Percentiles rank a stretch among this genome's conserved stretches.
Evolutionary conservation across 352 stramenopile species (phyloP).

Genomic region (Pythium aquatile): DNA sequence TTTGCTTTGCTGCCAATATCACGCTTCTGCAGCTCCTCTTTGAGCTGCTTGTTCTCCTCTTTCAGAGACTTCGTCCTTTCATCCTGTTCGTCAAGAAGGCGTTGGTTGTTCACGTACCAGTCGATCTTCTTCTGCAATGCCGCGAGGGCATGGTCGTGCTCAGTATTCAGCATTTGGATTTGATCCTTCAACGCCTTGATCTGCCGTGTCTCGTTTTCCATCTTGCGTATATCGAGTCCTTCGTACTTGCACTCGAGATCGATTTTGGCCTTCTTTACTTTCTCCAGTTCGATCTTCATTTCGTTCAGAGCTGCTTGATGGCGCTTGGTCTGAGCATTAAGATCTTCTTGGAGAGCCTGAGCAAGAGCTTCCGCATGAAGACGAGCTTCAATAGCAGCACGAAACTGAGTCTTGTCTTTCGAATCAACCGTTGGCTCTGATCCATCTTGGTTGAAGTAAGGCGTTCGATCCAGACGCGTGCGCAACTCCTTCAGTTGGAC

Average conservation of each 20-base stretch:
- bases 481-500: slow-evolving; percentile 46
- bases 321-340: slow-evolving; percentile 31
- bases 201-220: slow-evolving; percentile 55
- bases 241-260: slow-evolving; percentile 79
- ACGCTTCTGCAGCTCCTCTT: slow-evolving; percentile 1
- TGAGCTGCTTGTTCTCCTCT: slow-evolving; percentile 25
- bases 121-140: slow-evolving; percentile 78
- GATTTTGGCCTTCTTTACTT: slow-evolving; percentile 77
- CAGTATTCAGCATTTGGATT: slow-evolving; percentile 41
- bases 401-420: slow-evolving; percentile 44
- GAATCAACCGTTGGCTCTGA: slow-evolving; percentile 6
- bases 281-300: slow-evolving; percentile 66
- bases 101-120: slow-evolving; percentile 85
- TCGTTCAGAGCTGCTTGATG: slow-evolving; percentile 66
- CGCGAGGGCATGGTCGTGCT: slow-evolving; percentile 46
- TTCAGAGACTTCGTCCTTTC: slow-evolving; percentile 45
- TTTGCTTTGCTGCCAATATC: background rate
- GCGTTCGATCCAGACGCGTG: slow-evolving; percentile 25
- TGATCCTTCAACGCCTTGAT: slow-evolving; percentile 44
- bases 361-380: slow-evolving; percentile 57
- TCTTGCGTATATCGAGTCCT: slow-evolving; percentile 59
- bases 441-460: slow-evolving; percentile 6
- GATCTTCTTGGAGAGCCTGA: slow-evolving; percentile 56
- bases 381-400: slow-evolving; percentile 57
- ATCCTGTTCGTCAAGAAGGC: slow-evolving; percentile 77